phyloP scores from a whole-genome alignment of 441 rosid genomes.

The Breynia disticha region DNA sequence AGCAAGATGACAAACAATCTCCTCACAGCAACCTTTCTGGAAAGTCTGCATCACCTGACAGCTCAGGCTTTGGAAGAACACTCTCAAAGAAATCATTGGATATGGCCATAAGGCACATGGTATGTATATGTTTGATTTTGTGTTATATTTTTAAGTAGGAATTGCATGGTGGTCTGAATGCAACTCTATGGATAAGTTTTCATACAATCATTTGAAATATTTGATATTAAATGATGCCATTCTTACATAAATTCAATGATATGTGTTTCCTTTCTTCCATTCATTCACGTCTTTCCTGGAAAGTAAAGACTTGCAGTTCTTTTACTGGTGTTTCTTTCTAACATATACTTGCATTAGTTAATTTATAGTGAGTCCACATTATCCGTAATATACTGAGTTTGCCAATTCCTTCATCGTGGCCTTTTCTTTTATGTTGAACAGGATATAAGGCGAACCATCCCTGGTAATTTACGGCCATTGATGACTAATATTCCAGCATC shows the following conservation, averaged over 20 bases:
- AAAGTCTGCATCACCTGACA: constrained; percentile 84
- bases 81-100: constrained; percentile 96
- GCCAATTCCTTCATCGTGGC: constrained; percentile 11
- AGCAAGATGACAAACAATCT: constrained; percentile 69
- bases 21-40: constrained; percentile 63
- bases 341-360: not conserved
- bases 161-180: too few relatives aligned
- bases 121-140: constrained; percentile 21
- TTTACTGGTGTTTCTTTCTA: not conserved
- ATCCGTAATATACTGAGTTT: not conserved
- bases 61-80: constrained; percentile 84
- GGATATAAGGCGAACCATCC: constrained; percentile 91
- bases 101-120: constrained; percentile 99
- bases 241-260: too few relatives aligned
- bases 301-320: not conserved
- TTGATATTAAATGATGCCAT: too few relatives aligned
- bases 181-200: too few relatives aligned
- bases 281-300: too few relatives aligned
- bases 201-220: too few relatives aligned
- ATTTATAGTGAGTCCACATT: not conserved
- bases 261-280: too few relatives aligned
- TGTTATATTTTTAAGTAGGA: not conserved
- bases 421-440: constrained; percentile 25
- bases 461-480: constrained; percentile 76
- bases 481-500: constrained; percentile 98